These are phyloP conservation scores for Gloeostereum incarnatum DNA, from an alignment of 768 basidiomycete species.

Conservation along the genomic window DNA sequence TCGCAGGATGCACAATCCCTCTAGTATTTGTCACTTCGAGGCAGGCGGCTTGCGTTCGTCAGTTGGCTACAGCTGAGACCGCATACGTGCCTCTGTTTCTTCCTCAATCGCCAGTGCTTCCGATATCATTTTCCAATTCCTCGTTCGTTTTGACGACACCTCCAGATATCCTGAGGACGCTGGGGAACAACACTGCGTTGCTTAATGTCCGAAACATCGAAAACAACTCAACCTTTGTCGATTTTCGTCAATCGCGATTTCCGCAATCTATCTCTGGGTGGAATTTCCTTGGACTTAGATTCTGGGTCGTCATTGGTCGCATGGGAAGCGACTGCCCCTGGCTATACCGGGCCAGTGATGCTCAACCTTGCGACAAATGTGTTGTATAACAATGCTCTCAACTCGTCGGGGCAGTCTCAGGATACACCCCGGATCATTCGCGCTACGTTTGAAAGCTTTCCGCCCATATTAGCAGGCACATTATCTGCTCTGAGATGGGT, in stretches of 20 bases:
- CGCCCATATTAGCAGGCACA: constrained; percentile 43
- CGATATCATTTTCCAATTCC: constrained; percentile 18
- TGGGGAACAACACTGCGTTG: constrained; percentile 30
- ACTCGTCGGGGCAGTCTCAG: constrained; percentile 30
- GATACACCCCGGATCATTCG: constrained; percentile 41
- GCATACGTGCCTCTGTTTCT: constrained; percentile 43
- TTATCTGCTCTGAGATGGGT: constrained; percentile 64
- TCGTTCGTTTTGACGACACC: constrained; percentile 42
- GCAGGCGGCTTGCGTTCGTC: constrained; percentile 38
- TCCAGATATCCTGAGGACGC: constrained; percentile 33
- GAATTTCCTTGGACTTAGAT: constrained; percentile 49
- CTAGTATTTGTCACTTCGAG: constrained; percentile 51
- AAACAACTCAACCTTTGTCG: constrained; percentile 52
- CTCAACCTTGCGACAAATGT: constrained; percentile 64
- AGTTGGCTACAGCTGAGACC: constrained; percentile 24
- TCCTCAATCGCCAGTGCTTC: constrained; percentile 32
- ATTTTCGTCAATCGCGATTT: constrained; percentile 41
- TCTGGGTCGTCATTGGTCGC: constrained; percentile 49
- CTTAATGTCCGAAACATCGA: constrained; percentile 32
- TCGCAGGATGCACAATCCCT: constrained; percentile 60
- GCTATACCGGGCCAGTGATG: constrained; percentile 46
- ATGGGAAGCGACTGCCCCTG: constrained; percentile 62
- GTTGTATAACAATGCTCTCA: constrained; percentile 53
- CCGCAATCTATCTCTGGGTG: constrained; percentile 51
- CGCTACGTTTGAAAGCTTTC: constrained; percentile 50